Evolutionary conservation across 2,329 filamentous ascomycete genomes (phyloP), one percentile per base, ranked within the genome.

Genomic region (Elsinoe fawcettii): DNA sequence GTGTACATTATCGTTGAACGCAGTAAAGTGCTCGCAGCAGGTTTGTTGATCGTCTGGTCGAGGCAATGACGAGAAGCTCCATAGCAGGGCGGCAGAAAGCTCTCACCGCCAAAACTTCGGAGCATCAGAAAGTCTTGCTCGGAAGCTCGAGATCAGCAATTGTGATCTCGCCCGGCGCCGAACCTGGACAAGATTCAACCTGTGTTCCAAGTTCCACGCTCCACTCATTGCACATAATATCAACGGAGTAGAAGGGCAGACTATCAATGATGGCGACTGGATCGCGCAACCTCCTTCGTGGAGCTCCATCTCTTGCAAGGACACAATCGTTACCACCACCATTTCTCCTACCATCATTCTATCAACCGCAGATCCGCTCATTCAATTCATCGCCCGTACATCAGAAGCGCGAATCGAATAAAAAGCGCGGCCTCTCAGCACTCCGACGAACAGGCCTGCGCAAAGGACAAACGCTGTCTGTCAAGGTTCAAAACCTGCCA

Each of bases 391-490:
- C 63, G 25, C 59, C 49, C 61, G 22, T 32, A 12, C 54, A 46
- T 46, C 54, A 59, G 27, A 66, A 65, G 36, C 66, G 68, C 56
- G 91, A 96, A 75, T 83, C 82, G 74, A 96, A 89, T 77, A 84
- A 80, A 63, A 75, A 82, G 60, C 87, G 93, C 60, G 92, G 90
- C 44, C 82, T 96, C 55, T 96, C 90, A 57, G 86, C 85, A 22
- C 79, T 95, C 58, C 85, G 88, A 63, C 80, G 86, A 51, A 90
- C 87, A 1, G 91, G 91, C 16, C 62, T 73, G 5, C 70, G 71
- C 0, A 83, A 84, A 4, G 82, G 84, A 55, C 83, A 87, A 68
- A 82, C 80, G n/a, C 76, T 95, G 56, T 87, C 86, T 16, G 84
- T 93, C 60, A 85, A 82, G 41, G 82, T 86, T 66, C 80, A 85